Percentiles rank a stretch among this genome's conserved stretches.
These are phyloP conservation scores for Aspergillus cejpii DNA, from an alignment of 2,329 filamentous ascomycete species.

Conservation along the genomic window DNA sequence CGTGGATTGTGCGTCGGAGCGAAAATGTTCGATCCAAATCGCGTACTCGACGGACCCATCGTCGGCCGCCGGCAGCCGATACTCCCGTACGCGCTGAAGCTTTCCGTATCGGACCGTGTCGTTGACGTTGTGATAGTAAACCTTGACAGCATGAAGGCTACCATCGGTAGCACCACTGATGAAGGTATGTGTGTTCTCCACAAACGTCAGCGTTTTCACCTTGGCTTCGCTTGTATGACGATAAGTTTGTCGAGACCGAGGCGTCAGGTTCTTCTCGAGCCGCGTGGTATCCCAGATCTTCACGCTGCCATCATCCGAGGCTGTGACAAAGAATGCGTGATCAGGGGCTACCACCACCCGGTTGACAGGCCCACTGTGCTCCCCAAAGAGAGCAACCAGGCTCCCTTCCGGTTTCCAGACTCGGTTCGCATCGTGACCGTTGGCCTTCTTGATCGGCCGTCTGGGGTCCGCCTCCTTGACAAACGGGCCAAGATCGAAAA, in stretches of 20 bases:
- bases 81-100: constrained; percentile 67
- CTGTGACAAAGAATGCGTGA: constrained; percentile 90
- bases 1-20: constrained; percentile 71
- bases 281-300: constrained; percentile 90
- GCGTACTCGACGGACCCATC: constrained; percentile 59
- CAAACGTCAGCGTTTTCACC: constrained; percentile 77
- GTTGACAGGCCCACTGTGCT: constrained; percentile 77
- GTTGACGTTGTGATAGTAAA: constrained; percentile 57
- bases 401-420: constrained; percentile 79
- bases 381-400: constrained; percentile 79
- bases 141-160: constrained; percentile 79
- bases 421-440: constrained; percentile 49
- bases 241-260: constrained; percentile 80
- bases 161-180: constrained; percentile 86
- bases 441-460: constrained; percentile 49
- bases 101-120: constrained; percentile 68
- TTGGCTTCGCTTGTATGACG: constrained; percentile 63
- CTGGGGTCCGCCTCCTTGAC: constrained; percentile 60
- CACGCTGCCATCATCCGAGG: constrained; percentile 81
- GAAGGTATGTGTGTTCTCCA: constrained; percentile 91
- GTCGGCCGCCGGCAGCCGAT: constrained; percentile 53
- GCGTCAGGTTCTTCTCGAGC: constrained; percentile 83
- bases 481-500: constrained; percentile 66
- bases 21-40: constrained; percentile 89
- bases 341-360: constrained; percentile 78